Base-by-base conservation (phyloP, 495 filamentous ascomycete genomes). In the Trichocladium antarcticum region DNA sequence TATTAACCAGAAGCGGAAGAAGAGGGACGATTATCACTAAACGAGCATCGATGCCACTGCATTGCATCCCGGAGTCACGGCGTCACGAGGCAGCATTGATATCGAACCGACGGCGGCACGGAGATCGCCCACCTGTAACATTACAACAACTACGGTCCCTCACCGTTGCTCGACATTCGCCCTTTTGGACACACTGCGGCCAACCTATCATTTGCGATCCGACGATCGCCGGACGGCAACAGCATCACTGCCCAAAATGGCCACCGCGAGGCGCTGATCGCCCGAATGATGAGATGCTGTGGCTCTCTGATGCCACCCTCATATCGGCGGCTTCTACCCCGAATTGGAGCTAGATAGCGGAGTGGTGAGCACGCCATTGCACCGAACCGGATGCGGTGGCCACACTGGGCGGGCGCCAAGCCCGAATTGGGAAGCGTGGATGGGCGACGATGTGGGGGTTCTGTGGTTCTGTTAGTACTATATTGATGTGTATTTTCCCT, bases 1-100 rank as follows among this genome's bases (percentile, higher is more conserved):
- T 38, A 62, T 63, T 50, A 58, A 69, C 40, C 56, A 53, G 19
- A 60, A 59, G 31, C 42, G 43, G 5, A 19, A 16, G 37, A 53
- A 55, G 45, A 37, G 38, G 8, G 48, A 24, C 27, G 50, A 34
- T 28, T 17, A 46, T 22, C 34, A 37, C 41, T 53, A 28, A 41
- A 22, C 17, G n/a, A 44, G 37, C 14, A 36, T 45, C 16, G 15
- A 10, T 39, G 10, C 35, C 24, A 31, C 48, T 22, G 29, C 17
- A 14, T 24, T 16, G 24, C 24, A 27, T 27, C n/a, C 16, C 8
- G 29, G 37, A 28, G 42, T 22, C 27, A 46, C 37, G 43, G 37
- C 50, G 42, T 46, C 27, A 22, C 9, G 15, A 37, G 19, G 8
- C 19, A 37, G 31, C 29, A 42, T 40, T 43, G 29, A 29, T 8